Base-by-base conservation (phyloP, 495 filamentous ascomycete genomes). In the Talaromyces wortmannii region DNA sequence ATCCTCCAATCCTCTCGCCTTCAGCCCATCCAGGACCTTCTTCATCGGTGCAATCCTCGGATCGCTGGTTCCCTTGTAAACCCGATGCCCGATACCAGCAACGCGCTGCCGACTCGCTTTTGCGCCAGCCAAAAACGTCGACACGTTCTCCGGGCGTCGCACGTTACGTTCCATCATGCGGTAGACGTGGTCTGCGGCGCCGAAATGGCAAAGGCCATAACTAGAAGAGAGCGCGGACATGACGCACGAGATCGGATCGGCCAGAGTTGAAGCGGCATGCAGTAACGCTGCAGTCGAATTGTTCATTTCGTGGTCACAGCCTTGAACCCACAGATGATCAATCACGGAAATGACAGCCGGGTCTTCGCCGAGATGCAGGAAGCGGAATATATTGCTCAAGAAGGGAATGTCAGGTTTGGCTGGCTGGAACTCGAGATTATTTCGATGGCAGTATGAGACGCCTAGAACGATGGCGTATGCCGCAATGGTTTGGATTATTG, bases 11-110 rank as follows among this genome's bases (percentile, higher is more conserved):
- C 10, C 15, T 15, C 7, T 65, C 31, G 75, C 64, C 0, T 78
- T 55, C 2, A 78, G 64, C 50, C 68, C 64, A 32, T 64, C 55
- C 44, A 60, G 0, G 73, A 71, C 48, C 80, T 74, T 53, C 46
- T 69, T 67, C 52, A 83, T 82, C 12, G 72, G 70, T 10, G 59
- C 63, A 30, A 74, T 67, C 6, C 82, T 70, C 7, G 79, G 81
- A 53, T 85, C 82, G 2, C 73, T 66, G 2, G 71, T 75, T 8
- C 8, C 36, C 52, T 77, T 76, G 57, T 83, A 84, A 0, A 79
- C 70, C 8, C 81, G 76, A 63, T 85, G 81, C 5, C 82, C 82
- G 55, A 81, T 83, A n/a, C 81, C 82, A 53, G 80, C 82, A 3
- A 84, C 62, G 43, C 79, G 80, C 29, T 68, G 64, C 48, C 76